phyloP scores from a whole-genome alignment of 257 asterid species.

The Prunella vulgaris region DNA sequence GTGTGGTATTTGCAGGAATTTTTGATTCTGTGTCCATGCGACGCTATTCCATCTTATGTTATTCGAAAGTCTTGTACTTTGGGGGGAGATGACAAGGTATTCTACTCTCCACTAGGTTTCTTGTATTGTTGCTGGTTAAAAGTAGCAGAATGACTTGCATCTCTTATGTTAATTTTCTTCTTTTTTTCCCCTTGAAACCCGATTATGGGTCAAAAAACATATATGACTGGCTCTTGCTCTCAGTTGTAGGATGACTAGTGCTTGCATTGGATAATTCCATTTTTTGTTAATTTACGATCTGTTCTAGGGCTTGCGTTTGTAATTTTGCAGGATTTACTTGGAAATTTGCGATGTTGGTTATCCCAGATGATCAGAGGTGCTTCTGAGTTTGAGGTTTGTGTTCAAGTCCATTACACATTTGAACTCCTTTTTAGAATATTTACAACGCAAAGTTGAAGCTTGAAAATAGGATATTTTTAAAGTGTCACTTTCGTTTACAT shows the following conservation, averaged over 20 bases:
- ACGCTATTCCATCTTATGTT: not conserved
- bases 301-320: no score
- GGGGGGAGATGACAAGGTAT: not conserved
- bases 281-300: no score
- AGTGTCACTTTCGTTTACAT: no score
- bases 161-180: not conserved
- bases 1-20: not conserved
- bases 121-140: not conserved
- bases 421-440: not conserved
- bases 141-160: not conserved
- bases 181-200: no score
- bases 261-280: no score
- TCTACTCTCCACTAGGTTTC: not conserved
- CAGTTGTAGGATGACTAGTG: no score
- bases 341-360: not conserved
- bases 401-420: not conserved
- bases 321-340: not conserved
- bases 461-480: no score
- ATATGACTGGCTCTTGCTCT: no score
- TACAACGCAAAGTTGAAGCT: not conserved
- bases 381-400: not conserved
- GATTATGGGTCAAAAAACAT: no score
- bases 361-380: not conserved
- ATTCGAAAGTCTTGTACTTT: not conserved
- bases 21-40: not conserved